A percentile compares a stretch with the other conserved stretches of the same genome.
phyloP scores from a whole-genome alignment of 306 rosid species.

The Hippophae tibetana region DNA sequence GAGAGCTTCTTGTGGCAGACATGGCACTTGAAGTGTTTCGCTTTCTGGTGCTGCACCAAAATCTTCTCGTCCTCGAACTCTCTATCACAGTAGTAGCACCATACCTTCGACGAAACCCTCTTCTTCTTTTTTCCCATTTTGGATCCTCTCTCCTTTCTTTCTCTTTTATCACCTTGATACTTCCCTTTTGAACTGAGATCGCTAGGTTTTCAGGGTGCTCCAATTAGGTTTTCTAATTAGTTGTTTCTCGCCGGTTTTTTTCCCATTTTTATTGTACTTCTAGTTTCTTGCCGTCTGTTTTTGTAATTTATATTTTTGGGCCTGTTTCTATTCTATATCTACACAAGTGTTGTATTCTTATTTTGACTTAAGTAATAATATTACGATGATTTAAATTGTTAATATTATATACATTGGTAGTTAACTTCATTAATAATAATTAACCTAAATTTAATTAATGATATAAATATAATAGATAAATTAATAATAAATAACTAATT shows the following conservation, averaged over 20 bases:
- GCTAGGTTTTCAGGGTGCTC: neutral
- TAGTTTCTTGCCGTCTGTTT: too few species aligned
- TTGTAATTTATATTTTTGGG: too few species aligned
- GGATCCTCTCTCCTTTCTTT: neutral
- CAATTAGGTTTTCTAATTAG: neutral
- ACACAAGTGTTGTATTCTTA: too few species aligned
- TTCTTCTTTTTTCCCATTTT: conserved; percentile 95
- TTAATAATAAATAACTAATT: too few species aligned
- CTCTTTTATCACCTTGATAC: neutral
- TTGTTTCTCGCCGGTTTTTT: neutral
- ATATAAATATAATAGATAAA: too few species aligned
- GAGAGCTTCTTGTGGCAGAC: conserved; percentile 99
- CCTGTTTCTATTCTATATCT: too few species aligned
- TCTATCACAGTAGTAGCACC: conserved; percentile 98
- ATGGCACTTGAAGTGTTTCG: conserved; percentile 96
- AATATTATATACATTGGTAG: too few species aligned
- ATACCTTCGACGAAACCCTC: conserved; percentile 85
- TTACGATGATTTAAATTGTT: too few species aligned
- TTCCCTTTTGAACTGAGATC: neutral
- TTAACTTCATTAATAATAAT: too few species aligned
- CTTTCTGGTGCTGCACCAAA: conserved; percentile 96
- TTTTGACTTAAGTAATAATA: too few species aligned
- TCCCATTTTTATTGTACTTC: neutral
- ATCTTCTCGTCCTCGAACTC: conserved; percentile 99
- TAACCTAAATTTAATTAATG: too few species aligned